Conservation (phyloP, 352 stramenopile species). For the Thalassiosira sp. region DNA sequence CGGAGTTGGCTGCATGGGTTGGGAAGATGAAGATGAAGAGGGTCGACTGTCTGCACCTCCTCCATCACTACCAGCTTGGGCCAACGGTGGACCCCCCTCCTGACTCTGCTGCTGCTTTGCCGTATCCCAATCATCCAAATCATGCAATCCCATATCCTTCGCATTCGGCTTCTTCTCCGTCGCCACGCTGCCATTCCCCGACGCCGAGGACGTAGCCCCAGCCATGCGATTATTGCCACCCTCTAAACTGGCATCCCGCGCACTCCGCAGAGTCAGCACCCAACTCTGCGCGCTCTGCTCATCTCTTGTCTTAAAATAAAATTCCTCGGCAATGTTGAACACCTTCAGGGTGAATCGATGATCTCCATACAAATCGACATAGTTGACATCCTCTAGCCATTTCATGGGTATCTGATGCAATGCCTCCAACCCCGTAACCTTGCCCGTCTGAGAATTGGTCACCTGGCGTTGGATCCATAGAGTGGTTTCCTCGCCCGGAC, state of each 20-base stretch:
- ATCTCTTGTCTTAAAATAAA: conserved; percentile 71
- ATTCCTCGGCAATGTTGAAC: conserved; percentile 78
- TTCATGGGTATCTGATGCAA: conserved; percentile 82
- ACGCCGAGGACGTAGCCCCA: neutral
- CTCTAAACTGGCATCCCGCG: conserved; percentile 52
- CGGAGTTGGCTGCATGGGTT: conserved; percentile 4
- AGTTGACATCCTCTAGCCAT: conserved; percentile 71
- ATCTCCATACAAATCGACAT: conserved; percentile 69
- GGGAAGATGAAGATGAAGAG: neutral
- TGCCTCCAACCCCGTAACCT: conserved; percentile 69
- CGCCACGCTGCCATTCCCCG: neutral
- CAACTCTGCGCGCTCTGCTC: conserved; percentile 68
- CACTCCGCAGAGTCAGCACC: conserved; percentile 66
- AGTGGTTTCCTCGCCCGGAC: conserved; percentile 77
- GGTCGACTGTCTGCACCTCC: conserved; percentile 6
- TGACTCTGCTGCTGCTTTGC: conserved; percentile 14
- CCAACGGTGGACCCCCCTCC: neutral
- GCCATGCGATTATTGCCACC: conserved; percentile 23
- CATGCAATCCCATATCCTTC: conserved; percentile 49
- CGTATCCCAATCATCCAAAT: conserved; percentile 53
- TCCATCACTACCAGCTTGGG: conserved; percentile 11
- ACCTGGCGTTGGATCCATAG: conserved; percentile 83
- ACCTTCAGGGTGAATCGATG: conserved; percentile 78
- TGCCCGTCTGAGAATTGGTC: conserved; percentile 35
- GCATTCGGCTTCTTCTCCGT: conserved; percentile 22